A percentile compares a stretch with the other conserved stretches of the same genome.
Evolutionary conservation across 495 filamentous ascomycete species (phyloP).

Genomic region (Hamigera avellanea): DNA sequence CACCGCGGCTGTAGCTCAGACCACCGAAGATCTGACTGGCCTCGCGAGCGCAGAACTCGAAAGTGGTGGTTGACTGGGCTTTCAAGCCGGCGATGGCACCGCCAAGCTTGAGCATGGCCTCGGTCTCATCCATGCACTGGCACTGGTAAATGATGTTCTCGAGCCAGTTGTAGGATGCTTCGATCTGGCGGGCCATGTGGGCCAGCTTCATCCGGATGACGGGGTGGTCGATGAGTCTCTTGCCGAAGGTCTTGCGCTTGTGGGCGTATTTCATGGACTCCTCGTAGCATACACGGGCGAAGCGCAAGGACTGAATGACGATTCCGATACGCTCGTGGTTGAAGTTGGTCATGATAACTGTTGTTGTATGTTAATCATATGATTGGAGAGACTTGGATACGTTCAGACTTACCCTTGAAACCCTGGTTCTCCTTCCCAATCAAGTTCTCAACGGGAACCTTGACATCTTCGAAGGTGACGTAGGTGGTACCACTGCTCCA

Average conservation of each 20-base stretch:
- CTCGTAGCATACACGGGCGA: constrained; percentile 94
- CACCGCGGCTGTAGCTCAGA: constrained; percentile 82
- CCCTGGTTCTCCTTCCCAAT: constrained; percentile 97
- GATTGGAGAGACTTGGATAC: background rate
- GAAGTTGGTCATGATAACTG: constrained; percentile 96
- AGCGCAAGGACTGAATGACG: constrained; percentile 92
- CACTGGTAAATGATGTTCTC: constrained; percentile 93
- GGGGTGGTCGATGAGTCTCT: constrained; percentile 89
- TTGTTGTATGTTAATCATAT: too few relatives aligned
- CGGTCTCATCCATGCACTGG: constrained; percentile 80
- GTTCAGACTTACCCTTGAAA: constrained; percentile 57
- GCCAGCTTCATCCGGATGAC: constrained; percentile 97
- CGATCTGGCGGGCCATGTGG: constrained; percentile 96
- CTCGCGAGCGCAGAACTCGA: constrained; percentile 95
- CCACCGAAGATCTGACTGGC: constrained; percentile 97
- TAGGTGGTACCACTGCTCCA: constrained; percentile 93
- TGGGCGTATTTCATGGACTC: constrained; percentile 92
- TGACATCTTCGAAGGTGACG: constrained; percentile 95
- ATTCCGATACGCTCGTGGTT: constrained; percentile 99
- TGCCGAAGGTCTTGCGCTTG: constrained; percentile 93
- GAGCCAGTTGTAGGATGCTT: constrained; percentile 93
- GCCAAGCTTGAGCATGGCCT: constrained; percentile 91
- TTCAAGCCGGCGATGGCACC: constrained; percentile 91
- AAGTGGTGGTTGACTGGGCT: constrained; percentile 83
- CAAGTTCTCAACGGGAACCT: constrained; percentile 95